These are phyloP conservation scores for Zasmidium angulare DNA, from an alignment of 2,329 filamentous ascomycete species.

Conservation along the genomic window DNA sequence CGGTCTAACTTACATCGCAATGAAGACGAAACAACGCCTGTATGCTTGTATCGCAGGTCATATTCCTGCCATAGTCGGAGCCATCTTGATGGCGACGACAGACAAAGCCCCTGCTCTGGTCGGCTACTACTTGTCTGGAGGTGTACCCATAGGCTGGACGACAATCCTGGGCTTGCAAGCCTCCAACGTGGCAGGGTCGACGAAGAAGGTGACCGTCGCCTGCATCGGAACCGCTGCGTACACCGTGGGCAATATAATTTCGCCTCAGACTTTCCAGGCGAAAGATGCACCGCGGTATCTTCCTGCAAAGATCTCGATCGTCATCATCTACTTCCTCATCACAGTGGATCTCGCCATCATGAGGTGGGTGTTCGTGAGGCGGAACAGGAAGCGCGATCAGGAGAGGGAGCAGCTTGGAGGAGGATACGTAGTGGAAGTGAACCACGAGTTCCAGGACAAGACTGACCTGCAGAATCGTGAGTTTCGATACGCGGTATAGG, in stretches of 20 bases:
- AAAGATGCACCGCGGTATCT: slow-evolving; percentile 1
- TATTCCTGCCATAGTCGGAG: neutral
- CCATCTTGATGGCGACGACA: neutral
- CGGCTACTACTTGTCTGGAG: neutral
- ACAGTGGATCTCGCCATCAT: neutral
- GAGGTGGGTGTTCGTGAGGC: neutral
- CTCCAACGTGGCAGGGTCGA: neutral
- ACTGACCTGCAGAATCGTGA: neutral
- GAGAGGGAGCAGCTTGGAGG: neutral
- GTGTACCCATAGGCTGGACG: neutral
- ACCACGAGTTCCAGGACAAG: neutral
- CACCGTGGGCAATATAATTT: slow-evolving; percentile 1
- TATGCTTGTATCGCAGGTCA: neutral
- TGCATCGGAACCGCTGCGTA: neutral
- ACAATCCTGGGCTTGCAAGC: neutral
- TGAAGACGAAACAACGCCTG: neutral
- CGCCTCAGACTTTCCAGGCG: neutral
- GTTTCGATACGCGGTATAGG: neutral
- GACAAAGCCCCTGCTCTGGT: neutral
- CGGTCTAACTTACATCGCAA: neutral
- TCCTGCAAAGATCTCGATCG: slow-evolving; percentile 1
- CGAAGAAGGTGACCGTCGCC: neutral
- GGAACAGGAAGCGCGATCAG: neutral
- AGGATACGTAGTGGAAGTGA: neutral
- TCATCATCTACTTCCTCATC: slow-evolving; percentile 1